Base-by-base conservation (phyloP, 2,329 filamentous ascomycete genomes). In the Trichoderma sp. region DNA sequence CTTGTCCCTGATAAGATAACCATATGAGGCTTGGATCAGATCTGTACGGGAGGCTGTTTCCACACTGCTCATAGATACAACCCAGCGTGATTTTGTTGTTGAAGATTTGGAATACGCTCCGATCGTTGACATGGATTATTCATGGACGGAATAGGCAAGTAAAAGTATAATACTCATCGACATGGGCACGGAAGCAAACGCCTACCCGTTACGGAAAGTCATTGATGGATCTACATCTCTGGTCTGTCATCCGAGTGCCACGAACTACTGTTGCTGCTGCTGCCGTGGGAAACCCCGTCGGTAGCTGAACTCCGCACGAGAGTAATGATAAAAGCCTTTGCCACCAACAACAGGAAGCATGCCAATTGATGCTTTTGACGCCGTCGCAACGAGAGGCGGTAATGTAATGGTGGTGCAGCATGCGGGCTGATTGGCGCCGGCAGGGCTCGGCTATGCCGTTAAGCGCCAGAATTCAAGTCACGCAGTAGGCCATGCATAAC, bases 341-440 rank as follows among this genome's bases (percentile, higher is more conserved):
- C 18, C 39, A 43, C 39, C 39, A 43, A 43, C 39, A n/a, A n/a
- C 1, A 3, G 39, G 18, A 18, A 43, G n/a, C n/a, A 24, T 53
- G 47, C 6, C 47, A 24, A 53, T 53, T 53, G 47, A 53, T 43
- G 24, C 36, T 28, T n/a, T 28, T 28, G 15, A 62, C 32, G 58
- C 63, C 63, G 30, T 32, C 43, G 21, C 64, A 43, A 21, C 21
- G 21, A 36, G n/a, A 47, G 26, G 39, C 65, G 53, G 56, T 60
- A 21, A 60, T 60, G 53, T 60, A 21, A 60, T 68, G 56, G 65
- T 68, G 65, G 24, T 58, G 65, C 30, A 58, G 24, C 24, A 39
- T 11, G 65, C 65, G 26, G 65, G 24, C 53, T 60, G 65, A 68
- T 68, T 68, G 65, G 65, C 34, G 65, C 28, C 21, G 65, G 65